Evolutionary conservation across 495 filamentous ascomycete genomes (phyloP).

Genomic region (Penicillium paradoxum): DNA sequence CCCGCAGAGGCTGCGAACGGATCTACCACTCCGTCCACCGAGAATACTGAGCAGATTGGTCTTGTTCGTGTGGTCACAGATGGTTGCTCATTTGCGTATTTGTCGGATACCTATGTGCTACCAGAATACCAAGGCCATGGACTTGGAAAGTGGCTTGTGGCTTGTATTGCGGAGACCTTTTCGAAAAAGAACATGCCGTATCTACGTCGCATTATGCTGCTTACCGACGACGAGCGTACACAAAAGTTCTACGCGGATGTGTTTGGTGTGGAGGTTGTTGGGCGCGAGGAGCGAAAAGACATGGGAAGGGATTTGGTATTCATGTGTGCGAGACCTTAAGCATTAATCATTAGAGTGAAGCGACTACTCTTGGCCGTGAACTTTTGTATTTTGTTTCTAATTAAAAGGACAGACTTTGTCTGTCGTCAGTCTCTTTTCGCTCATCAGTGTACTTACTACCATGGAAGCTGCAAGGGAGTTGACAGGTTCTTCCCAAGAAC

Average conservation of each 20-base stretch:
- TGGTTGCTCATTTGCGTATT: conserved; percentile 60
- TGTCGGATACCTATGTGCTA: conserved; percentile 69
- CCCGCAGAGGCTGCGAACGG: neutral
- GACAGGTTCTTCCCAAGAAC: conserved; percentile 57
- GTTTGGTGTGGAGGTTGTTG: conserved; percentile 42
- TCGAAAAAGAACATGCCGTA: conserved; percentile 44
- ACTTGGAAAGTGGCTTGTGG: conserved; percentile 58
- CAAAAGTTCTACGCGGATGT: conserved; percentile 44
- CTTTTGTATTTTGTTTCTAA: neutral
- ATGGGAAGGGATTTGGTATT: conserved; percentile 18
- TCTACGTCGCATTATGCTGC: conserved; percentile 49
- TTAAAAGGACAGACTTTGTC: no score
- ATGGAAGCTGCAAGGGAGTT: conserved; percentile 64
- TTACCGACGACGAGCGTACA: conserved; percentile 33
- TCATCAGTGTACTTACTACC: conserved; percentile 38
- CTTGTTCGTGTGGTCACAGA: conserved; percentile 64
- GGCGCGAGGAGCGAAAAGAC: conserved; percentile 19
- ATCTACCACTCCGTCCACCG: neutral
- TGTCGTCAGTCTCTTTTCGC: no score
- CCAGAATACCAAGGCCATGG: conserved; percentile 53
- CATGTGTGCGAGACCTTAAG: conserved; percentile 22
- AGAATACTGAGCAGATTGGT: conserved; percentile 44
- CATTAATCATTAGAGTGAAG: neutral
- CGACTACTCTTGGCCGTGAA: neutral
- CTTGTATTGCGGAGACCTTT: conserved; percentile 51